Evolutionary conservation across 257 asterid species (phyloP).

Genomic region (Coffea eugenioides): DNA sequence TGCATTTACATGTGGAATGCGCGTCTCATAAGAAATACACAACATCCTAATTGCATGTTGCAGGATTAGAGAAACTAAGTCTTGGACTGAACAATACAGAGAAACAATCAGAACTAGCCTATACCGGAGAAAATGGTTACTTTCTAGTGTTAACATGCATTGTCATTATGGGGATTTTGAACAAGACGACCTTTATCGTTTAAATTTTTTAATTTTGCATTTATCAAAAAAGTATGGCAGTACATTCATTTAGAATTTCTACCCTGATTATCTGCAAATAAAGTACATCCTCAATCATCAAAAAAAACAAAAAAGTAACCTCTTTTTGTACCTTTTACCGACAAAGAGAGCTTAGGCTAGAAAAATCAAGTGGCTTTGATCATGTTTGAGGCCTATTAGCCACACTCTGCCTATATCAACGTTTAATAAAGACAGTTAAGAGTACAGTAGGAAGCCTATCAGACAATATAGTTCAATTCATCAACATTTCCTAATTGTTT

Average conservation of each 20-base stretch:
- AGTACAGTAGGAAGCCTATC: not conserved
- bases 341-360: no score
- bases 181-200: no score
- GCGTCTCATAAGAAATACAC: not conserved
- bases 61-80: not conserved
- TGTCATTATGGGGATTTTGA: no score
- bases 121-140: not conserved
- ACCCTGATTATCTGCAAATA: not conserved
- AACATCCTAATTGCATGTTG: not conserved
- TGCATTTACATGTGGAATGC: not conserved
- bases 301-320: no score
- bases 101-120: not conserved
- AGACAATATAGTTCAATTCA: not conserved
- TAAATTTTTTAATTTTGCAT: no score
- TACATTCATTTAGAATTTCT: not conserved
- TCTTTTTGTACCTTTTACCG: no score
- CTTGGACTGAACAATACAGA: not conserved
- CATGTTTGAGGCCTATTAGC: not conserved
- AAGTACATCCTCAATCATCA: not conserved
- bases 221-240: no score
- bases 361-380: no score
- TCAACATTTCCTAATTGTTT: not conserved
- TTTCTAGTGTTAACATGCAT: not conserved
- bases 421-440: not conserved
- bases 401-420: not conserved